phyloP scores from a whole-genome alignment of 352 stramenopile genomes.

The Aphanomyces stellatus region DNA sequence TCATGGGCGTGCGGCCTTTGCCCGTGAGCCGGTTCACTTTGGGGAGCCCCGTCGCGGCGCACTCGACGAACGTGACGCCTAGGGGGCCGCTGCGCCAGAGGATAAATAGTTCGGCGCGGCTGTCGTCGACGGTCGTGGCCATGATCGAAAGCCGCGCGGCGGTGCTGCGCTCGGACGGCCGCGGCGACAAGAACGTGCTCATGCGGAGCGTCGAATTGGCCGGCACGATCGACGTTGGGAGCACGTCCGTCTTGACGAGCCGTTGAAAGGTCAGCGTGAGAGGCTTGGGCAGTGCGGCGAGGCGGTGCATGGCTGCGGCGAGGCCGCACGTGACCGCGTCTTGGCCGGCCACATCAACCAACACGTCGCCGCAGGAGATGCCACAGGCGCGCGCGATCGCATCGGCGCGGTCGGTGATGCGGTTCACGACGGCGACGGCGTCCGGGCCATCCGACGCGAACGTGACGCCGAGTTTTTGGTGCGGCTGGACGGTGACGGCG shows the following conservation, averaged over 20 bases:
- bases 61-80: constrained; percentile 6
- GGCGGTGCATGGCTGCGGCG: neutral
- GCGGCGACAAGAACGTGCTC: neutral
- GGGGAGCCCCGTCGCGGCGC: neutral
- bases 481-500: neutral
- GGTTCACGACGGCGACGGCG: constrained; percentile 15
- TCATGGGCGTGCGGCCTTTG: constrained; percentile 1
- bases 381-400: neutral
- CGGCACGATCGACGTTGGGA: neutral
- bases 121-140: neutral
- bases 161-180: neutral
- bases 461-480: constrained; percentile 6
- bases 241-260: neutral
- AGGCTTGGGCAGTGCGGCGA: neutral
- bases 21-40: constrained; percentile 15
- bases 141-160: neutral
- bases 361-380: neutral
- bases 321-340: neutral
- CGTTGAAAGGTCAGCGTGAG: neutral
- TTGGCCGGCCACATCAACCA: neutral
- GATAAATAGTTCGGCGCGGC: neutral
- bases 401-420: neutral
- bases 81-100: constrained; percentile 4
- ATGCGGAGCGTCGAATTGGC: neutral
- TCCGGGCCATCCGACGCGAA: constrained; percentile 7